phyloP scores from a whole-genome alignment of 805 yeast genomes.

The Candida koratica region DNA sequence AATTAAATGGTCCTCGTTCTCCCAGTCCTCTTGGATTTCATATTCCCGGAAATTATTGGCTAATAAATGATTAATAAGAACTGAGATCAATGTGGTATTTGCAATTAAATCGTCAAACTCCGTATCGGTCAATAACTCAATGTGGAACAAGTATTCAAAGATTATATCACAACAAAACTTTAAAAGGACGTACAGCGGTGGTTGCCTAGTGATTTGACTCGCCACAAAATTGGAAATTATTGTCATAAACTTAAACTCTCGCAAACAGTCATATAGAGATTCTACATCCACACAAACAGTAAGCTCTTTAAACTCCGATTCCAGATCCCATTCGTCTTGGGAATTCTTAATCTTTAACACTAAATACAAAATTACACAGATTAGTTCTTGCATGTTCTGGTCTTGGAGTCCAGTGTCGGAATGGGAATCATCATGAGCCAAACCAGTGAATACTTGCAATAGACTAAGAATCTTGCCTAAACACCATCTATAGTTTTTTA shows the following conservation, averaged over 20 bases:
- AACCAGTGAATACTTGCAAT: constrained; percentile 24
- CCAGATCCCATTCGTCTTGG: constrained; percentile 16
- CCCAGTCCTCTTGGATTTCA: constrained; percentile 33
- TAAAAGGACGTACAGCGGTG: constrained; percentile 29
- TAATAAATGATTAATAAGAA: constrained; percentile 28
- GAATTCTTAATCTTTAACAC: constrained; percentile 30
- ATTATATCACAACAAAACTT: constrained; percentile 39
- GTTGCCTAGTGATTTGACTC: constrained; percentile 20
- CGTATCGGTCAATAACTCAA: constrained; percentile 29
- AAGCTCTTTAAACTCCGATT: constrained; percentile 14
- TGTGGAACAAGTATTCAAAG: constrained; percentile 38
- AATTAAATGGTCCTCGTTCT: constrained; percentile 52
- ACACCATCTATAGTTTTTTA: constrained; percentile 34
- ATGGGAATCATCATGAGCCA: constrained; percentile 6
- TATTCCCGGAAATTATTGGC: constrained; percentile 28
- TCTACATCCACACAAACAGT: constrained; percentile 13
- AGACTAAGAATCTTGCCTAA: constrained; percentile 37
- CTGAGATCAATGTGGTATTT: constrained; percentile 25
- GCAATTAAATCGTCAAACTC: constrained; percentile 30
- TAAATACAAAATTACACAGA: constrained; percentile 31
- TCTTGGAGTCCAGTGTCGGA: neutral
- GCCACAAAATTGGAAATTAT: constrained; percentile 29
- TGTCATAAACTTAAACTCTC: constrained; percentile 24
- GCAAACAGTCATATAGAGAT: constrained; percentile 20
- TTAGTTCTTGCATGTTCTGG: constrained; percentile 24